Base-by-base conservation (phyloP, 192 early-diverging fungal species). In the Umbelopsis vinacea region DNA sequence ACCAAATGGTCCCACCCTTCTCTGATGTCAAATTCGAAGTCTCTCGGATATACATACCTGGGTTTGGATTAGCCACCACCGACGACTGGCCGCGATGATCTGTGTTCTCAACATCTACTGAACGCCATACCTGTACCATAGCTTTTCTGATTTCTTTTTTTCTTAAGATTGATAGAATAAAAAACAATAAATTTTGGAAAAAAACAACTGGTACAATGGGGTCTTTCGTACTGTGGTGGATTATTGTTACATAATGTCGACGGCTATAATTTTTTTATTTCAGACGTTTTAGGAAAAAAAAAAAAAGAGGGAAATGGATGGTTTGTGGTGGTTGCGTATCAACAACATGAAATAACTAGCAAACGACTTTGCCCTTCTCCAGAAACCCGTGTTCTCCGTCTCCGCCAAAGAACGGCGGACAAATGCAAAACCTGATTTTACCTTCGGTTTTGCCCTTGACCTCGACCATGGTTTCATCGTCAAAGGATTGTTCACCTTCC, bases 331-430 rank as follows among this genome's bases (percentile, higher is more conserved):
- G 17, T 10, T 46, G 17, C 5, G 46, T 46, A 46, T 29, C 1
- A 29, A 29, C 29, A 29, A 29, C 29, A 29, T 29, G 29, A 29
- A 2, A 29, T 29, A 29, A 29, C 26, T 63, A 63, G n/a, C 57
- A 63, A 37, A 81, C 72, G 11, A 81, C 79, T 52, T 77, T 81
- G 15, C 79, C 79, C 38, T 81, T 81, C 43, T 81, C 79, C 14
- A 81, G n/a, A 54, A 81, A 81, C 6, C 79, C 79, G 52, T 81
- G 79, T 38, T 81, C 79, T 38, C 72, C 75, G 69, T 81, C 79
- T 21, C 79, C 79, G 50, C 79, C 79, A n/a, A 72, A 50, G 68
- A 81, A 81, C 15, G 75, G 57, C 3, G 79, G 79, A 19, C 79
- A 81, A 15, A 81, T 74, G 37, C 63, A 77, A 43, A 81, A 74